These are phyloP conservation scores for Penicillium canariense DNA, from an alignment of 495 filamentous ascomycete genomes.

Conservation along the genomic window DNA sequence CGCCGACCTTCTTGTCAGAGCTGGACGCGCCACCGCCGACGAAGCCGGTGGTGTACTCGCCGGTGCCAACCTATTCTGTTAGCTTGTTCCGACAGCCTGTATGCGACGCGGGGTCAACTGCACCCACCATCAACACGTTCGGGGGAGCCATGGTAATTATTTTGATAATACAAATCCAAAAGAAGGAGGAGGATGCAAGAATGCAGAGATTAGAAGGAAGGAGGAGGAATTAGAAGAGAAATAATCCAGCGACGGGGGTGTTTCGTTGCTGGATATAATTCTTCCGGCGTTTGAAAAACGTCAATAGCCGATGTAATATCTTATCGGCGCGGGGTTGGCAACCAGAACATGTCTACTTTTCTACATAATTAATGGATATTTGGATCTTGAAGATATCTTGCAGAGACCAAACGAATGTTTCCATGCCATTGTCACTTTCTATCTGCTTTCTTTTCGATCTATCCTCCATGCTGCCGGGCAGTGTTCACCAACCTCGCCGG, in stretches of 20 bases:
- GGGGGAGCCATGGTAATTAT: slow-evolving; percentile 64
- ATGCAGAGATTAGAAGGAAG: background rate
- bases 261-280: slow-evolving; percentile 26
- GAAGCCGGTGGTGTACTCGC: slow-evolving; percentile 94
- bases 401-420: too few relatives aligned
- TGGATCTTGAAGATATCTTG: too few relatives aligned
- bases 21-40: slow-evolving; percentile 73
- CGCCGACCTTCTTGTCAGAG: slow-evolving; percentile 91
- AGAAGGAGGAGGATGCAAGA: background rate
- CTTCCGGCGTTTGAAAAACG: slow-evolving; percentile 30
- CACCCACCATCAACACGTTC: slow-evolving; percentile 79
- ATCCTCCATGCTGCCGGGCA: background rate
- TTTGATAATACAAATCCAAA: background rate
- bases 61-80: slow-evolving; percentile 67
- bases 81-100: slow-evolving; percentile 18
- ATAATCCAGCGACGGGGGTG: background rate
- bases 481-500: background rate
- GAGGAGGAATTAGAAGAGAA: slow-evolving; percentile 13
- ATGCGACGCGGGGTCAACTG: background rate
- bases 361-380: too few relatives aligned
- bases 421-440: background rate
- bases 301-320: slow-evolving; percentile 32
- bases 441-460: background rate
- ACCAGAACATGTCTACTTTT: too few relatives aligned
- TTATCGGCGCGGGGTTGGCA: slow-evolving; percentile 12